phyloP scores from a whole-genome alignment of 129 eudicot species.

The Dittrichia graveolens region DNA sequence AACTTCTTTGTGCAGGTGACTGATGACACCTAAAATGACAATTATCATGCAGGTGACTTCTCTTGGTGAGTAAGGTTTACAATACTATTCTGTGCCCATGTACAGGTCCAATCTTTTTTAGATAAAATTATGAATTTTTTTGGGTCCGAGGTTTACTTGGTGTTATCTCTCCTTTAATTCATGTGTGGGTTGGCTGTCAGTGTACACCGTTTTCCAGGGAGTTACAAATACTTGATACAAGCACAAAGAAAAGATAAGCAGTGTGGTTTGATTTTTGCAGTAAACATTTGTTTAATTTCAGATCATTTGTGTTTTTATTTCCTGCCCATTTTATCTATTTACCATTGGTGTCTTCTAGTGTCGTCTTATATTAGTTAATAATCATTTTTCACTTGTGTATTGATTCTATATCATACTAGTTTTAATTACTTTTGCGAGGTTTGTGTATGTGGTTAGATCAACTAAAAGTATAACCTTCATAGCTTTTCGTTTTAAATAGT shows the following conservation, averaged over 20 bases:
- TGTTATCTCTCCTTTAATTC: background rate
- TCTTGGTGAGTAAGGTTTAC: slow-evolving; percentile 9
- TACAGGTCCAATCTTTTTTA: background rate
- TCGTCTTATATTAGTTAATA: background rate
- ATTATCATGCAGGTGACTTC: slow-evolving; percentile 22
- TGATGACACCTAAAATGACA: background rate
- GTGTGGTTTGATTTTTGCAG: background rate
- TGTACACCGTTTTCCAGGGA: background rate
- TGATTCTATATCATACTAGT: background rate
- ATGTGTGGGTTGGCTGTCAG: background rate
- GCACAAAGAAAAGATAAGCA: background rate
- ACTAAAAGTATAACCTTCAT: background rate
- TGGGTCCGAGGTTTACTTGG: background rate
- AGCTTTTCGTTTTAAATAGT: background rate
- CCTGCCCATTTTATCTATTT: slow-evolving; percentile 6
- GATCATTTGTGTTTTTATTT: background rate
- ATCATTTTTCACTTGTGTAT: background rate
- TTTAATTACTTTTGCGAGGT: background rate
- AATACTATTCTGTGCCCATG: background rate
- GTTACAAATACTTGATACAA: background rate
- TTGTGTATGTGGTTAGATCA: background rate
- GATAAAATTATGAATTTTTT: too few relatives aligned
- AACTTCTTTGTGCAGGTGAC: slow-evolving; percentile 15
- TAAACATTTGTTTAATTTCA: background rate
- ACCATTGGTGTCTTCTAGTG: slow-evolving; percentile 1